Evolutionary conservation across 176 grass and related monocot species (phyloP).

Genomic region (maize (Zea mays)): DNA sequence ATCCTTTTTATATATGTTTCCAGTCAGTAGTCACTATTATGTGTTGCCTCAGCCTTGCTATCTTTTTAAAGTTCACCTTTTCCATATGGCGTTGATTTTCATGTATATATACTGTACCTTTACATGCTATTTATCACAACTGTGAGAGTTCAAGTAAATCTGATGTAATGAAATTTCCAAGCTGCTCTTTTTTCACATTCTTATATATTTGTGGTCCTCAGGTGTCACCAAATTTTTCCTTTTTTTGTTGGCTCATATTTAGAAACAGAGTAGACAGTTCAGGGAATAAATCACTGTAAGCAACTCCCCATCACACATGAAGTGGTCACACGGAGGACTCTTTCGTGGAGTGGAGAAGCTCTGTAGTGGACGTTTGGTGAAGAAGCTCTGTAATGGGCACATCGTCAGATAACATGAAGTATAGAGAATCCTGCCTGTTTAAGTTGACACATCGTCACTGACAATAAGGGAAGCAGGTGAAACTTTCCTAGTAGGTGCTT

Average conservation of each 20-base stretch:
- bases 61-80: neutral
- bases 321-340: too few relatives aligned
- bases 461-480: too few relatives aligned
- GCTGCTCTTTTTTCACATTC: neutral
- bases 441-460: too few relatives aligned
- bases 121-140: neutral
- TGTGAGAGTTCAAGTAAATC: neutral
- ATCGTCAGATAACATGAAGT: too few relatives aligned
- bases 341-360: too few relatives aligned
- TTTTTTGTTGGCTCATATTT: neutral
- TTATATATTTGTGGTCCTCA: neutral
- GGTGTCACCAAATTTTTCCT: neutral
- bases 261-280: neutral
- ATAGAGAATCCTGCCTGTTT: too few relatives aligned
- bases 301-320: too few relatives aligned
- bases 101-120: conserved; percentile 27
- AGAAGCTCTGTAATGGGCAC: too few relatives aligned
- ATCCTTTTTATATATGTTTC: neutral
- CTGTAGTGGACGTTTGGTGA: too few relatives aligned
- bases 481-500: too few relatives aligned
- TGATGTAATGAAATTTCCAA: conserved; percentile 3
- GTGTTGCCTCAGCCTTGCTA: neutral
- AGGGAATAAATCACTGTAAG: neutral
- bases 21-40: neutral
- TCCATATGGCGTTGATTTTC: neutral